These are phyloP conservation scores for Opeltia flavorubescens DNA, from an alignment of 495 filamentous ascomycete species.

Conservation along the genomic window DNA sequence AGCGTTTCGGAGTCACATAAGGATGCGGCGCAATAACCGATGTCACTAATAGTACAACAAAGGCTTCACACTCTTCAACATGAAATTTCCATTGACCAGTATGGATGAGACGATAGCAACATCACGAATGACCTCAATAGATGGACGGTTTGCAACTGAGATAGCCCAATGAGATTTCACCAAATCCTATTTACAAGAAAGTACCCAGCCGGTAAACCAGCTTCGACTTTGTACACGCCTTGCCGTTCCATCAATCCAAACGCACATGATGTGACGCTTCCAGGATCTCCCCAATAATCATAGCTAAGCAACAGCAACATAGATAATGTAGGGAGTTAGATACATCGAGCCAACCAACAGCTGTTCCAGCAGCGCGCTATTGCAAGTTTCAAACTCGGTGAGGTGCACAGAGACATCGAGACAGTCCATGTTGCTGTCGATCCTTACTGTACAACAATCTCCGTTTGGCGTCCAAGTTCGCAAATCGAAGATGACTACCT, in stretches of 20 bases:
- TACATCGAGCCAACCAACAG: background rate
- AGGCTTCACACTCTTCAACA: too few species aligned
- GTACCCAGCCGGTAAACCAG: too few species aligned
- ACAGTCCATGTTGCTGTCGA: too few species aligned
- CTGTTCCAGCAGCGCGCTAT: background rate
- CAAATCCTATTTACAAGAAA: background rate
- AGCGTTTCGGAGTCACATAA: too few species aligned
- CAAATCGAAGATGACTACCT: too few species aligned
- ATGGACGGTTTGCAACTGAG: background rate
- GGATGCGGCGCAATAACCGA: too few species aligned
- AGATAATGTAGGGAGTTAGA: background rate
- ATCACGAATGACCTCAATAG: too few species aligned
- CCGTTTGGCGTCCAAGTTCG: background rate
- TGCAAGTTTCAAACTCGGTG: background rate
- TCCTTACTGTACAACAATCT: background rate
- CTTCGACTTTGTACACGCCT: background rate
- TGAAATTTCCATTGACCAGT: too few species aligned
- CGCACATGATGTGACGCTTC: slow-evolving; percentile 2
- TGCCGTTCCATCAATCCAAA: background rate
- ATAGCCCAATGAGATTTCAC: background rate
- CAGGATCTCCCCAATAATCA: background rate
- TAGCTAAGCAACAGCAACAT: background rate
- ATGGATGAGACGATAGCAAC: too few species aligned
- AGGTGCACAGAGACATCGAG: background rate
- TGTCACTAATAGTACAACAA: too few species aligned